Conservation (phyloP, 257 asterid species). For the Buddleja alternifolia region DNA sequence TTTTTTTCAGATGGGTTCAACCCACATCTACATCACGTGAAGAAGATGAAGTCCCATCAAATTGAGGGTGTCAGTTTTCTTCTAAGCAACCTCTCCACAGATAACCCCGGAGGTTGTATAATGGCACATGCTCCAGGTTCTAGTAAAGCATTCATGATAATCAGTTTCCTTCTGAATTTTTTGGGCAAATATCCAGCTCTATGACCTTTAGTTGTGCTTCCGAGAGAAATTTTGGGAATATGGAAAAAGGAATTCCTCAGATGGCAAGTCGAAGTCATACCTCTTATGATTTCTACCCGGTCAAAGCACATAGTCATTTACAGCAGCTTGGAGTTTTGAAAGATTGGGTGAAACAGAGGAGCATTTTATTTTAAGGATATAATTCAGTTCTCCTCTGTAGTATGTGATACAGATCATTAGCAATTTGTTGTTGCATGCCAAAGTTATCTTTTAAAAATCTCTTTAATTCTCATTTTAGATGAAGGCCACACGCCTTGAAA, state of each 20-base stretch:
- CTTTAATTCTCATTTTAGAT: constrained; percentile 79
- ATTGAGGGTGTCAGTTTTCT: constrained; percentile 93
- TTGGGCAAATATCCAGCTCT: constrained; percentile 91
- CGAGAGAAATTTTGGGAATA: constrained; percentile 78
- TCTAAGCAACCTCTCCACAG: constrained; percentile 75
- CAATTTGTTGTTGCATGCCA: constrained; percentile 63
- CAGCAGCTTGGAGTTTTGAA: constrained; percentile 86
- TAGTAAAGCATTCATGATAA: constrained; percentile 95
- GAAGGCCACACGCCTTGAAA: constrained; percentile 98
- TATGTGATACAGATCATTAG: constrained; percentile 61
- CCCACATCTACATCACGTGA: constrained; percentile 92
- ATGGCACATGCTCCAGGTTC: constrained; percentile 99
- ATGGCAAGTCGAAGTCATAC: constrained; percentile 92
- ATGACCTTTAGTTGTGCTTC: constrained; percentile 93
- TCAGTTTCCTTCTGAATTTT: constrained; percentile 92
- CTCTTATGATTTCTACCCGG: constrained; percentile 86
- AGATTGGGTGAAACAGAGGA: constrained; percentile 71
- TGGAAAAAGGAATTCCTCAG: constrained; percentile 88
- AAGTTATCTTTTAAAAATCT: constrained; percentile 61
- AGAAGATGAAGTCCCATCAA: constrained; percentile 98
- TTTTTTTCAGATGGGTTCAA: constrained; percentile 47
- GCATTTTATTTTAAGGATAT: constrained; percentile 84
- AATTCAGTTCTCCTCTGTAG: constrained; percentile 83
- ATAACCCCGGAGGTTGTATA: constrained; percentile 96
- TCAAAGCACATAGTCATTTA: constrained; percentile 79